A percentile compares a stretch with the other conserved stretches of the same genome.
Conservation (phyloP, 2,329 filamentous ascomycete species). For the Apiospora rasikravindrae region DNA sequence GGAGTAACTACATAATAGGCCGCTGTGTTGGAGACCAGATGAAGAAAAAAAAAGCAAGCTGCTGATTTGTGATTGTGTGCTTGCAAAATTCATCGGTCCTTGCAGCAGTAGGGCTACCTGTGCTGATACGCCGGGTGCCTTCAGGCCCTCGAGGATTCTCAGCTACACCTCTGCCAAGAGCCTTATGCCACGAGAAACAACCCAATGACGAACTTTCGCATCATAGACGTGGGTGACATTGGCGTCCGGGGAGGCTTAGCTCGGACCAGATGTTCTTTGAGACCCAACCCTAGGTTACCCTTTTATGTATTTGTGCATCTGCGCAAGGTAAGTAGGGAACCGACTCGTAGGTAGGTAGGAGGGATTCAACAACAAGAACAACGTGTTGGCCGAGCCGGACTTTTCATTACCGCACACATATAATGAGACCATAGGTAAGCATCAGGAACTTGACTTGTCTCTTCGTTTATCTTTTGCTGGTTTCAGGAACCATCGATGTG, state of each 20-base stretch:
- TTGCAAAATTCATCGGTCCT: neutral
- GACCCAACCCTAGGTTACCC: neutral
- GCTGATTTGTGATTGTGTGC: neutral
- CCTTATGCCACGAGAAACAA: neutral
- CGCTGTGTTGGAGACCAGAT: constrained; percentile 5
- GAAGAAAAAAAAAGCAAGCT: constrained; percentile 2
- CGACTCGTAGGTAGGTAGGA: neutral
- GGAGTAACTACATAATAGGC: neutral
- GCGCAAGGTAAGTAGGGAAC: neutral
- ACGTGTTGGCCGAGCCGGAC: neutral
- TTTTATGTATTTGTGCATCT: neutral
- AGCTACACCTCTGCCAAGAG: neutral
- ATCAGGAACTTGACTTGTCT: neutral
- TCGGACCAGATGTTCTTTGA: neutral
- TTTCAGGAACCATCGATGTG: constrained; percentile 17
- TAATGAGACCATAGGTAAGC: neutral
- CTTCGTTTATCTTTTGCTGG: constrained; percentile 16
- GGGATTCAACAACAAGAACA: neutral
- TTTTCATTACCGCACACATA: neutral
- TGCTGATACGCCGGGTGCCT: neutral
- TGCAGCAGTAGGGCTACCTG: neutral
- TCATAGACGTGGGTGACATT: neutral
- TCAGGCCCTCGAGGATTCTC: neutral
- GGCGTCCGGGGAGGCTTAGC: neutral
- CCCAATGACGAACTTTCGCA: neutral